phyloP scores from a whole-genome alignment of 805 yeast genomes.

The Ogataea henricii region DNA sequence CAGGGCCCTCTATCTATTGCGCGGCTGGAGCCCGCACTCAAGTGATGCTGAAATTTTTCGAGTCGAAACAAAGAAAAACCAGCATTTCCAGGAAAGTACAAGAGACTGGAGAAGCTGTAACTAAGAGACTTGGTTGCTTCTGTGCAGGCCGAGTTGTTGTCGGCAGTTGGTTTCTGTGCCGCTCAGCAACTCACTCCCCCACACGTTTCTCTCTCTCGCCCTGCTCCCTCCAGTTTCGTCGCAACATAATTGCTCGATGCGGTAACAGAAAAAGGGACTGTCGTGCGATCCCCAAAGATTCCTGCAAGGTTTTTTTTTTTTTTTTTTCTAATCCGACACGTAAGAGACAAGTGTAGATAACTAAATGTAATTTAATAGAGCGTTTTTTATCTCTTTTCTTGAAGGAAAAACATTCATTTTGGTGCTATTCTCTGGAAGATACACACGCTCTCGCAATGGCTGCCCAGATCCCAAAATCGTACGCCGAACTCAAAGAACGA shows the following conservation, averaged over 20 bases:
- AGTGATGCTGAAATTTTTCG: too few relatives aligned
- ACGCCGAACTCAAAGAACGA: slow-evolving; percentile 23
- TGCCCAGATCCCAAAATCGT: slow-evolving; percentile 24
- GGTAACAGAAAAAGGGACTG: slow-evolving; percentile 3
- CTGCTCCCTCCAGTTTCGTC: not conserved
- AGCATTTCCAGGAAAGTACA: too few relatives aligned
- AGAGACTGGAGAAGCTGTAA: too few relatives aligned
- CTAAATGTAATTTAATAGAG: not conserved
- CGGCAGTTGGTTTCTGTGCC: too few relatives aligned
- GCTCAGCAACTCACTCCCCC: too few relatives aligned
- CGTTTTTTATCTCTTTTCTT: not conserved
- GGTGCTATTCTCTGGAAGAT: not conserved
- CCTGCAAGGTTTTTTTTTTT: not conserved
- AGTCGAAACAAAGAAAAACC: too few relatives aligned
- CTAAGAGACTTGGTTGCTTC: too few relatives aligned
- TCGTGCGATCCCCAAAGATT: not conserved
- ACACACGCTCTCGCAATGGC: slow-evolving; percentile 10
- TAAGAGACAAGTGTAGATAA: slow-evolving; percentile 2
- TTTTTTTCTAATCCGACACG: slow-evolving; percentile 7
- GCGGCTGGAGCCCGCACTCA: too few relatives aligned
- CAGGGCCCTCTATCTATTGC: not conserved
- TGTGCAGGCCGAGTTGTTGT: too few relatives aligned
- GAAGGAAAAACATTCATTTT: too few relatives aligned
- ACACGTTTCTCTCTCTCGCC: too few relatives aligned
- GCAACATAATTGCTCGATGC: not conserved